Base-by-base conservation (phyloP, 345 rosid species). In the Boechera stricta region DNA sequence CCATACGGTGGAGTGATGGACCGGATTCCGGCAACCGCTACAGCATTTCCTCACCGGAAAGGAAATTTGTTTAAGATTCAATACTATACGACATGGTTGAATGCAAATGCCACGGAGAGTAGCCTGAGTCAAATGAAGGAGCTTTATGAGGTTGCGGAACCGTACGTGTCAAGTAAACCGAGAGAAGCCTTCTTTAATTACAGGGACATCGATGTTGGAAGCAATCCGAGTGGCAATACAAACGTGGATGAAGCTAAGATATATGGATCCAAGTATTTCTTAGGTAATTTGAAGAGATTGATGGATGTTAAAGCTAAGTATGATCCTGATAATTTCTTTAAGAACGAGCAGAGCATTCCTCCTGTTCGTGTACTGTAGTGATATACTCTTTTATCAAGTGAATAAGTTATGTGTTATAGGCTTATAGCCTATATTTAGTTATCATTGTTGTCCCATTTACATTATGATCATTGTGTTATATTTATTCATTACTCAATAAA, bases 1-100 rank as follows among this genome's bases (percentile, higher is more conserved):
- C 80, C 93, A 0, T 90, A 90, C 8, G 95, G 96, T 0, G 93
- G 96, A 2, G 79, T 35, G 79, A 90, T 92, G 93, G 72, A 60
- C 15, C 64, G 84, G 62, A 82, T 89, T 8, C 72, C 86, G 0
- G 13, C 59, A 0, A 26, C 80, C 0, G 86, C 77, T 0, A 78
- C 89, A 2, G 86, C 93, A 1, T 87, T 85, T 18, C 92, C 97
- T 0, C 97, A 92, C 8, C 73, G 94, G 33, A 77, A 91, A 47
- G 90, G 28, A 85, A 85, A 21, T 35, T 90, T 60, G 41, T 88
- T 65, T 64, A 85, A 84, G 79, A 32, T 92, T 10, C 83, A 84
- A 35, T 83, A 88, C 49, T 58, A 24, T 15, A 64, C 53, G 7
- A 61, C 10, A 9, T 86, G 92, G 92, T 35, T 44, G 8, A 53